phyloP scores from a whole-genome alignment of 163 green algal genomes.

The Prototheca stagnorum region DNA sequence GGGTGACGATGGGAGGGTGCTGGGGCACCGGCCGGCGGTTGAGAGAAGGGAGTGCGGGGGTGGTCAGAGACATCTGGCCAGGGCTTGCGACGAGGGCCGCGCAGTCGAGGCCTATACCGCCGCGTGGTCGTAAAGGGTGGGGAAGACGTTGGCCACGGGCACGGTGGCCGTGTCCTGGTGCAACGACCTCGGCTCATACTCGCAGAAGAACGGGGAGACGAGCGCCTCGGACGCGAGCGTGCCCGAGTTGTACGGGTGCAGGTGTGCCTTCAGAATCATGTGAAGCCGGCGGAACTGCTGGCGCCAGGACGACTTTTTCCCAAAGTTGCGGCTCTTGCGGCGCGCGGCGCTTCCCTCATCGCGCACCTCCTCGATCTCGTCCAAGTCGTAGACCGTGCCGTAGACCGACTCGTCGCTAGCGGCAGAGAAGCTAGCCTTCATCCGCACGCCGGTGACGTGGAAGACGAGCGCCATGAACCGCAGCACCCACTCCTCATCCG shows the following conservation, averaged over 20 bases:
- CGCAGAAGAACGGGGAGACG: conserved; percentile 18
- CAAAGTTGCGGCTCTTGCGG: not conserved
- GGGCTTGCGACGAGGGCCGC: too few species aligned
- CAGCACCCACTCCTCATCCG: conserved; percentile 10
- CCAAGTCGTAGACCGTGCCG: not conserved
- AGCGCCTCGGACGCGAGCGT: conserved; percentile 17
- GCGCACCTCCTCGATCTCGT: not conserved
- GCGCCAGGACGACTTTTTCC: not conserved
- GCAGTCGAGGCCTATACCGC: too few species aligned
- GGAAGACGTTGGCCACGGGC: conserved; percentile 14
- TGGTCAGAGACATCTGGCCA: too few species aligned
- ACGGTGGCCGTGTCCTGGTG: conserved; percentile 12
- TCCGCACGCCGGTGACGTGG: conserved; percentile 11
- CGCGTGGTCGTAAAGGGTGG: too few species aligned
- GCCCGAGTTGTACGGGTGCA: conserved; percentile 18
- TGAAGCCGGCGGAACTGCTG: not conserved
- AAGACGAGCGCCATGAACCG: conserved; percentile 11
- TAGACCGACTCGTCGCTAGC: not conserved
- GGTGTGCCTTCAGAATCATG: conserved; percentile 7
- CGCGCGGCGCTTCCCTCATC: not conserved
- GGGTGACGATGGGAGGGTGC: too few species aligned
- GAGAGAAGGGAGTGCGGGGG: too few species aligned
- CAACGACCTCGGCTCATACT: not conserved
- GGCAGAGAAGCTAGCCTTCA: conserved; percentile 6
- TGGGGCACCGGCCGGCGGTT: too few species aligned